These are phyloP conservation scores for Geosmithia putterillii DNA, from an alignment of 2,329 filamentous ascomycete genomes.

Conservation along the genomic window DNA sequence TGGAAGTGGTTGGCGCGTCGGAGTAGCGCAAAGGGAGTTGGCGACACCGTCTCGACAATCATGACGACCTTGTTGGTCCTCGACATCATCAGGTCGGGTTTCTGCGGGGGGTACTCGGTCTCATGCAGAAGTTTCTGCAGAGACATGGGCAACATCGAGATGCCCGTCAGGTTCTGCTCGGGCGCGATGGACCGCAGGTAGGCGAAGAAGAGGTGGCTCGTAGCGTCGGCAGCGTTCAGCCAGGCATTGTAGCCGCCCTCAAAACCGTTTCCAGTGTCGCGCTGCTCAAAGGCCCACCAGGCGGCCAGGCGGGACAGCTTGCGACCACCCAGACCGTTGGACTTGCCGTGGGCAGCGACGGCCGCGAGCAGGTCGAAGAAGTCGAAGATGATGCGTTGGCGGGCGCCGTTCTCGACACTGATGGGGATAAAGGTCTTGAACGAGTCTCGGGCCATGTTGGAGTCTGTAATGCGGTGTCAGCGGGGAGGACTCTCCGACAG, in stretches of 20 bases:
- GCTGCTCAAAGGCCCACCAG: conserved; percentile 97
- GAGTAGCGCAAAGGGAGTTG: conserved; percentile 82
- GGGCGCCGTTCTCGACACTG: conserved; percentile 76
- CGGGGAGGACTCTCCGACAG: conserved; percentile 3
- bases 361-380: conserved; percentile 92
- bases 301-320: conserved; percentile 92
- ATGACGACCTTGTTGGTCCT: conserved; percentile 84
- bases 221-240: conserved; percentile 81
- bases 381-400: conserved; percentile 82
- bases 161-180: conserved; percentile 64
- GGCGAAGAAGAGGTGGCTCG: conserved; percentile 94
- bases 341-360: conserved; percentile 84
- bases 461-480: conserved; percentile 47
- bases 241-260: conserved; percentile 88
- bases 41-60: conserved; percentile 91
- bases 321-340: conserved; percentile 81
- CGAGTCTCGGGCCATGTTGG: conserved; percentile 78
- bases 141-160: conserved; percentile 78
- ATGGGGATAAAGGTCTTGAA: conserved; percentile 96
- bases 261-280: conserved; percentile 78
- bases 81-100: conserved; percentile 63
- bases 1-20: conserved; percentile 90
- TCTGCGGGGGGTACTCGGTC: conserved; percentile 84
- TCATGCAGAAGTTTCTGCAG: conserved; percentile 83
- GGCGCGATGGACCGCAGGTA: conserved; percentile 85